Evolutionary conservation across 495 filamentous ascomycete species (phyloP).

Genomic region (Aspergillus egyptiacus): DNA sequence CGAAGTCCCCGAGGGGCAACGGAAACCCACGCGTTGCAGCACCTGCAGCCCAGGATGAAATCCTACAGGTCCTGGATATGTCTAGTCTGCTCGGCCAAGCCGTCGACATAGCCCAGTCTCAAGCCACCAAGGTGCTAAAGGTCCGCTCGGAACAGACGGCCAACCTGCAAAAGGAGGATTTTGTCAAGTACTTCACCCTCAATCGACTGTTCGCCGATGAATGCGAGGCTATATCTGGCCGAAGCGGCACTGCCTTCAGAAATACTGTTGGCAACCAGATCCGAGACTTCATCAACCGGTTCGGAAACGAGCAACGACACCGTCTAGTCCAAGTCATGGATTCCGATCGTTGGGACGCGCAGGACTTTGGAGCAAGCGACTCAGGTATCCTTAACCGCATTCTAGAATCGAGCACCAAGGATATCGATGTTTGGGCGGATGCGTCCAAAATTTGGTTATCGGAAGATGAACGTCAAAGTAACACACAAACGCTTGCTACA

Average conservation of each 20-base stretch:
- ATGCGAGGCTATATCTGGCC: constrained; percentile 90
- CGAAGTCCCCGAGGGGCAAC: constrained; percentile 7
- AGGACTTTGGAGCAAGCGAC: constrained; percentile 70
- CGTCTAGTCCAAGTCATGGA: constrained; percentile 80
- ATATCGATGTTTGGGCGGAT: constrained; percentile 67
- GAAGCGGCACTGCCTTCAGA: constrained; percentile 77
- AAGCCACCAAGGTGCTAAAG: constrained; percentile 85
- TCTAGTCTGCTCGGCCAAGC: constrained; percentile 90
- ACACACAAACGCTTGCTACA: constrained; percentile 26
- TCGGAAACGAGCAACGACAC: constrained; percentile 72
- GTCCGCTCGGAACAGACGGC: constrained; percentile 83
- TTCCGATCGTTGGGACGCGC: constrained; percentile 81
- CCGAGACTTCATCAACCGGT: constrained; percentile 72
- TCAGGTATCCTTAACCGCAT: constrained; percentile 59
- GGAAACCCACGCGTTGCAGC: constrained; percentile 14
- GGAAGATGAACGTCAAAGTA: constrained; percentile 27
- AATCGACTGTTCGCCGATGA: constrained; percentile 95
- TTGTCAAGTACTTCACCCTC: constrained; percentile 87
- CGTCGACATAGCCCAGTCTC: constrained; percentile 86
- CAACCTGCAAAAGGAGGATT: constrained; percentile 65
- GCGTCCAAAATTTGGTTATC: constrained; percentile 67
- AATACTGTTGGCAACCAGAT: constrained; percentile 89
- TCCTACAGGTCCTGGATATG: constrained; percentile 81
- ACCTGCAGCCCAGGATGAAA: constrained; percentile 62
- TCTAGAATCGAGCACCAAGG: constrained; percentile 71